These are phyloP conservation scores for Metschnikowia anglica DNA, from an alignment of 805 yeast species.

Conservation along the genomic window DNA sequence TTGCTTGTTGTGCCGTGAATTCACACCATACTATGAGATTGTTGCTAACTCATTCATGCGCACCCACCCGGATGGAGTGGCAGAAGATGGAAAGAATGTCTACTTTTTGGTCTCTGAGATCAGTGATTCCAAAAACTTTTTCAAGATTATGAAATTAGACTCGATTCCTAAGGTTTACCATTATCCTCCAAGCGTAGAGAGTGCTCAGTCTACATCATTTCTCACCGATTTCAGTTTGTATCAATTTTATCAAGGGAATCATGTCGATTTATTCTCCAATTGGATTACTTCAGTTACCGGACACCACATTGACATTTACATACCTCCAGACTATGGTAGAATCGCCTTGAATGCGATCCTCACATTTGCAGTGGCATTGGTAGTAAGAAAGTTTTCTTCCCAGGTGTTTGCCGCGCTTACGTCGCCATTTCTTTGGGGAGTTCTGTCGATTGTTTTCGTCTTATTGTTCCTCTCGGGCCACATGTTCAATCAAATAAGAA, in stretches of 20 bases:
- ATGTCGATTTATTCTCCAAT: conserved; percentile 32
- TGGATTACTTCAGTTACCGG: conserved; percentile 41
- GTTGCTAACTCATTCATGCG: conserved; percentile 58
- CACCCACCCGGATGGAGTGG: conserved; percentile 50
- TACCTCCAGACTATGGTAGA: conserved; percentile 44
- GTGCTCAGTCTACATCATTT: conserved; percentile 18
- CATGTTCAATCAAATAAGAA: conserved; percentile 89
- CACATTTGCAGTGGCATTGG: conserved; percentile 30
- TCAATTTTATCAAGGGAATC: conserved; percentile 48
- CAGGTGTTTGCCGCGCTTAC: conserved; percentile 42
- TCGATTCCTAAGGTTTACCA: conserved; percentile 77
- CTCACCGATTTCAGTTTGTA: conserved; percentile 36
- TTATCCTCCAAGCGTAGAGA: conserved; percentile 49
- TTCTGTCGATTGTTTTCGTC: conserved; percentile 57
- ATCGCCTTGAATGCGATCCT: conserved; percentile 36
- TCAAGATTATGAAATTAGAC: conserved; percentile 53
- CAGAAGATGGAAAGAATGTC: conserved; percentile 41
- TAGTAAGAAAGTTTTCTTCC: conserved; percentile 27
- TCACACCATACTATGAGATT: conserved; percentile 61
- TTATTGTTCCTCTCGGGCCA: conserved; percentile 81
- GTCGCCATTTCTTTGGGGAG: conserved; percentile 71
- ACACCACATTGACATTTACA: conserved; percentile 34
- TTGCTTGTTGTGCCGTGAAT: conserved; percentile 70
- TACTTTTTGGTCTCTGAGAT: conserved; percentile 79
- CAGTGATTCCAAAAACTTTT: conserved; percentile 51